A percentile compares a stretch with the other conserved stretches of the same genome.
These are phyloP conservation scores for Forsythia suspensa DNA, from an alignment of 257 asterid genomes.

Conservation along the genomic window DNA sequence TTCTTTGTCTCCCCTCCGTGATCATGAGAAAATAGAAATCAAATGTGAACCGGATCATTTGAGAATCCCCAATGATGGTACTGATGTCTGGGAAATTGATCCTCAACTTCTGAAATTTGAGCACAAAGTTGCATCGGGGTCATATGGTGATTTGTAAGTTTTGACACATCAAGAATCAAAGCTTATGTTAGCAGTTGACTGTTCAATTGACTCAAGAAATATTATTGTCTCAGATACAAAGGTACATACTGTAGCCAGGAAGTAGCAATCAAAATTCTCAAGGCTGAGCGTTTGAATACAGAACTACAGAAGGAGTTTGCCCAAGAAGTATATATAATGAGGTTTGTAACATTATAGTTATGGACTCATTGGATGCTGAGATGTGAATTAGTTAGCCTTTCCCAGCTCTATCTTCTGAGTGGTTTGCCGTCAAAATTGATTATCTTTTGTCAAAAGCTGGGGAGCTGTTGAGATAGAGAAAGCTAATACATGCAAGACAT, in stretches of 20 bases:
- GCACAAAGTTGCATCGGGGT: conserved; percentile 66
- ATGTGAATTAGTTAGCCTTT: neutral
- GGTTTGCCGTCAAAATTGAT: neutral
- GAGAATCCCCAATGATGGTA: conserved; percentile 61
- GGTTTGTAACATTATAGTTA: conserved; percentile 44
- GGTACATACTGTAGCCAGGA: conserved; percentile 88
- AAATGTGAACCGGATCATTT: conserved; percentile 50
- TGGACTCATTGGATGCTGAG: neutral
- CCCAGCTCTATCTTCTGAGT: neutral
- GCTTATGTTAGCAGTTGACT: conserved; percentile 21
- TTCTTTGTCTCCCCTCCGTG: conserved; percentile 39
- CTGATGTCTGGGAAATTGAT: conserved; percentile 78
- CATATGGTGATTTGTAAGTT: conserved; percentile 71
- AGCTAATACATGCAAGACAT: neutral
- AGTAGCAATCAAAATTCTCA: conserved; percentile 95
- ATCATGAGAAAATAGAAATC: conserved; percentile 33
- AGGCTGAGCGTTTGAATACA: conserved; percentile 78
- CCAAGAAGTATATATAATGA: conserved; percentile 97
- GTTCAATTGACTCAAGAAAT: conserved; percentile 21
- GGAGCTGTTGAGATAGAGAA: neutral
- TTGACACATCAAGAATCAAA: conserved; percentile 5
- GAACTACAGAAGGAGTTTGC: conserved; percentile 93
- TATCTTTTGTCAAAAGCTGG: neutral
- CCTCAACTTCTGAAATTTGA: conserved; percentile 54
- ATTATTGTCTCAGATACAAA: conserved; percentile 61